These are phyloP conservation scores for Sugiyamaella pinicola DNA, from an alignment of 1,139 yeast genomes.

Conservation along the genomic window DNA sequence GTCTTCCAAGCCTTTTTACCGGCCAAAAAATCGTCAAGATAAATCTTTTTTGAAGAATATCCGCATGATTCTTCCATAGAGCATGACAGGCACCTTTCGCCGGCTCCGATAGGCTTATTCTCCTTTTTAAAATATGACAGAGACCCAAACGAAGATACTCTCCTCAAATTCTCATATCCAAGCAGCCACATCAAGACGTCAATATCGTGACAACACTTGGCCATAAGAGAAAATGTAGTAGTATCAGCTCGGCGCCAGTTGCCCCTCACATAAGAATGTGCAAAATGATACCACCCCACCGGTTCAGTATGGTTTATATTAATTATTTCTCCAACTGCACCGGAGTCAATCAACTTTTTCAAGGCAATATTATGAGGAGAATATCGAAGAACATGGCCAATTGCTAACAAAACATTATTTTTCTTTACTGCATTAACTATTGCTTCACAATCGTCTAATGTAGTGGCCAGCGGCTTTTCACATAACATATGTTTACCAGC, in stretches of 20 bases:
- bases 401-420: slow-evolving; percentile 34
- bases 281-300: slow-evolving; percentile 39
- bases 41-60: slow-evolving; percentile 35
- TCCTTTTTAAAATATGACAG: slow-evolving; percentile 31
- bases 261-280: slow-evolving; percentile 40
- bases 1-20: slow-evolving; percentile 30
- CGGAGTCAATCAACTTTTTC: slow-evolving; percentile 32
- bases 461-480: slow-evolving; percentile 38
- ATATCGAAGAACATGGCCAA: slow-evolving; percentile 39
- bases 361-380: slow-evolving; percentile 37
- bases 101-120: slow-evolving; percentile 35
- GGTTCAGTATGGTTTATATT: slow-evolving; percentile 39
- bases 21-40: slow-evolving; percentile 30
- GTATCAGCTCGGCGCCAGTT: slow-evolving; percentile 34
- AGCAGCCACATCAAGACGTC: slow-evolving; percentile 36
- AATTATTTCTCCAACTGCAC: slow-evolving; percentile 34
- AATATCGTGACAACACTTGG: slow-evolving; percentile 38
- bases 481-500: slow-evolving; percentile 35
- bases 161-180: slow-evolving; percentile 31
- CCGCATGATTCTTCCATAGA: slow-evolving; percentile 32
- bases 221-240: slow-evolving; percentile 38
- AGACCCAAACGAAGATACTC: slow-evolving; percentile 35
- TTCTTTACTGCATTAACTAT: slow-evolving; percentile 32
- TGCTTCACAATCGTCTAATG: slow-evolving; percentile 33
- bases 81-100: slow-evolving; percentile 31